phyloP scores from a whole-genome alignment of 2,329 filamentous ascomycete genomes.

The Penicillium fuscoglaucum region DNA sequence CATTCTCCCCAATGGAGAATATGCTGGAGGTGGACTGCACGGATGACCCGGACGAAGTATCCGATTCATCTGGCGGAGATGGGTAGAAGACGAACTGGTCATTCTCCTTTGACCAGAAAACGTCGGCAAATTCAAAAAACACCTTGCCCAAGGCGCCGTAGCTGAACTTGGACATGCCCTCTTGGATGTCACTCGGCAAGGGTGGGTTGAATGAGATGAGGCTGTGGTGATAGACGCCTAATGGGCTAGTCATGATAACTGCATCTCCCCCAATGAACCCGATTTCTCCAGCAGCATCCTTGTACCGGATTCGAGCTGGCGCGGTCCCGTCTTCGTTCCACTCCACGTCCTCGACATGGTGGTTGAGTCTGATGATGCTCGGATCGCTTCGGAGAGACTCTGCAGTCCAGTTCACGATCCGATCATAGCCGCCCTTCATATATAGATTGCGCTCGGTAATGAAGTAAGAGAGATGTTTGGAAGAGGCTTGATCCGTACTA shows the following conservation, averaged over 20 bases:
- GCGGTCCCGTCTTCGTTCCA: slow-evolving; percentile 35
- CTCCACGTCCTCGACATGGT: slow-evolving; percentile 40
- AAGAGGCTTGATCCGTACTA: slow-evolving; percentile 44
- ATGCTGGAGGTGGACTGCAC: slow-evolving; percentile 15
- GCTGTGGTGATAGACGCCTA: slow-evolving; percentile 43
- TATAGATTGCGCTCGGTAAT: slow-evolving; percentile 48
- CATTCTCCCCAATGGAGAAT: slow-evolving; percentile 18
- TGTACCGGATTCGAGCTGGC: slow-evolving; percentile 13
- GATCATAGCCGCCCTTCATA: slow-evolving; percentile 50
- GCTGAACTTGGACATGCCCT: slow-evolving; percentile 40
- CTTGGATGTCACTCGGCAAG: slow-evolving; percentile 39
- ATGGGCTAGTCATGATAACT: slow-evolving; percentile 42
- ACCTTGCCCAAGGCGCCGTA: slow-evolving; percentile 48
- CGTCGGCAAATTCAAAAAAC: slow-evolving; percentile 47
- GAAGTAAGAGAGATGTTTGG: slow-evolving; percentile 47
- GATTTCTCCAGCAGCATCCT: slow-evolving; percentile 24
- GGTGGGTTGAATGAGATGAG: slow-evolving; percentile 44
- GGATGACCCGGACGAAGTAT: slow-evolving; percentile 32
- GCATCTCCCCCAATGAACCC: slow-evolving; percentile 39
- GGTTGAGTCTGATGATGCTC: slow-evolving; percentile 40
- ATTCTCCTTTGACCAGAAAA: slow-evolving; percentile 50
- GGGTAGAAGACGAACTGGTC: slow-evolving; percentile 50
- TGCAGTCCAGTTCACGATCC: slow-evolving; percentile 45
- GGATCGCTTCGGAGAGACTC: slow-evolving; percentile 37
- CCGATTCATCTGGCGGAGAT: slow-evolving; percentile 36